Conservation (phyloP, 768 basidiomycete species). For the Cystofilobasidium macerans region DNA sequence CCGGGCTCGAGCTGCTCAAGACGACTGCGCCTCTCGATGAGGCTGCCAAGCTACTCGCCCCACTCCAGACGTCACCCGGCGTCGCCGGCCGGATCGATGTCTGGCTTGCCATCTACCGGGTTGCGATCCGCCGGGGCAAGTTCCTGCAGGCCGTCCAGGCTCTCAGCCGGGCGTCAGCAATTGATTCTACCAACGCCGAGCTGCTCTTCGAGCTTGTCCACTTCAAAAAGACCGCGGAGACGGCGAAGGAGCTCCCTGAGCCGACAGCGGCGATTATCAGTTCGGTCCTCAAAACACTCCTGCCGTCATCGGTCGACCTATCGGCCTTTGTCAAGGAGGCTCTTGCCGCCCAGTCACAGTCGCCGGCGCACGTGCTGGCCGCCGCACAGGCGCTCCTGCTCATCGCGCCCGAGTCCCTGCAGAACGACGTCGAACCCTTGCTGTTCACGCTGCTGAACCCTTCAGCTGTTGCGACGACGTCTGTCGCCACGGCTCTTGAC, state of each 20-base stretch:
- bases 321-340: conserved; percentile 65
- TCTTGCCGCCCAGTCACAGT: conserved; percentile 52
- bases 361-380: conserved; percentile 50
- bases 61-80: conserved; percentile 47
- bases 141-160: conserved; percentile 66
- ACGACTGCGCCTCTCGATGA: conserved; percentile 58
- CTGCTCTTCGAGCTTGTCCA: conserved; percentile 62
- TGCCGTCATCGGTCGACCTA: conserved; percentile 51
- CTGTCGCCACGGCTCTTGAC: conserved; percentile 4
- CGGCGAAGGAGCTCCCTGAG: conserved; percentile 41
- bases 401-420: conserved; percentile 40
- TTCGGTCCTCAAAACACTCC: conserved; percentile 44
- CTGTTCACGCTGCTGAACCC: conserved; percentile 45
- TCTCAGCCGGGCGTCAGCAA: conserved; percentile 47
- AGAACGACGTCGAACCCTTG: conserved; percentile 52
- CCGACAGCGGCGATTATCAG: conserved; percentile 48
- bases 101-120: conserved; percentile 68
- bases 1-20: conserved; percentile 59
- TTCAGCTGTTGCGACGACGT: conserved; percentile 37
- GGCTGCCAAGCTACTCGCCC: conserved; percentile 59
- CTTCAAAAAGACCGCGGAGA: conserved; percentile 49
- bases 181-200: conserved; percentile 53
- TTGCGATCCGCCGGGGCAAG: conserved; percentile 69
- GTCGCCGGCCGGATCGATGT: conserved; percentile 47
- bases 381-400: conserved; percentile 49